phyloP scores from a whole-genome alignment of 257 asterid genomes.

The Capsicum pubescens region DNA sequence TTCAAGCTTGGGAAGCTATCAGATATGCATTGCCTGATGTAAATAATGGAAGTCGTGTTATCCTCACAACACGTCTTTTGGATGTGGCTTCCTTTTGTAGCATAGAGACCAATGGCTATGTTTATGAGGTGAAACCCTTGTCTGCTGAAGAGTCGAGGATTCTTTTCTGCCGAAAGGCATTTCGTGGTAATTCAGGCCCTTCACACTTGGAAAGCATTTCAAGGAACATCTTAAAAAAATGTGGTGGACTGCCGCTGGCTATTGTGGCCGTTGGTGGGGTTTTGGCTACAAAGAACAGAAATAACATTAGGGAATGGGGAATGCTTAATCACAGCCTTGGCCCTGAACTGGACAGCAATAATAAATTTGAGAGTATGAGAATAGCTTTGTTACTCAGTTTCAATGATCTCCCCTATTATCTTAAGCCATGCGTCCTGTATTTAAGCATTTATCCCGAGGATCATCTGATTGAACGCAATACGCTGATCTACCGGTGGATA shows the following conservation, averaged over 20 bases:
- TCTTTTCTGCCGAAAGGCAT: slow-evolving; percentile 32
- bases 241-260: slow-evolving; percentile 47
- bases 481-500: slow-evolving; percentile 42
- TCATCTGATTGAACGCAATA: slow-evolving; percentile 33
- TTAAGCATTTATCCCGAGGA: slow-evolving; percentile 50
- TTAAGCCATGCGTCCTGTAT: slow-evolving; percentile 44
- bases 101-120: slow-evolving; percentile 4
- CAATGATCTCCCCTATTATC: slow-evolving; percentile 46
- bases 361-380: slow-evolving; percentile 40
- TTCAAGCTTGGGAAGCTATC: slow-evolving; percentile 42
- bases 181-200: slow-evolving; percentile 33
- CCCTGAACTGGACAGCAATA: slow-evolving; percentile 35
- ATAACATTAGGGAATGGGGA: slow-evolving; percentile 37
- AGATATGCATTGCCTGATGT: slow-evolving; percentile 38
- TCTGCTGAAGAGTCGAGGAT: slow-evolving; percentile 26
- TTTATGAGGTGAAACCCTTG: slow-evolving; percentile 29
- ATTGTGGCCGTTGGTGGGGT: slow-evolving; percentile 39
- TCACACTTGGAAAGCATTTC: slow-evolving; percentile 25
- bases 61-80: slow-evolving; percentile 35
- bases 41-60: slow-evolving; percentile 38
- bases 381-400: slow-evolving; percentile 41
- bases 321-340: slow-evolving; percentile 34
- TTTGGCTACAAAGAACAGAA: slow-evolving; percentile 31
- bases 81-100: slow-evolving; percentile 4
- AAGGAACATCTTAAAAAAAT: slow-evolving; percentile 20